A percentile compares a stretch with the other conserved stretches of the same genome.
Evolutionary conservation across 1,139 yeast species (phyloP).

Genomic region (Debaryomyces sp.): DNA sequence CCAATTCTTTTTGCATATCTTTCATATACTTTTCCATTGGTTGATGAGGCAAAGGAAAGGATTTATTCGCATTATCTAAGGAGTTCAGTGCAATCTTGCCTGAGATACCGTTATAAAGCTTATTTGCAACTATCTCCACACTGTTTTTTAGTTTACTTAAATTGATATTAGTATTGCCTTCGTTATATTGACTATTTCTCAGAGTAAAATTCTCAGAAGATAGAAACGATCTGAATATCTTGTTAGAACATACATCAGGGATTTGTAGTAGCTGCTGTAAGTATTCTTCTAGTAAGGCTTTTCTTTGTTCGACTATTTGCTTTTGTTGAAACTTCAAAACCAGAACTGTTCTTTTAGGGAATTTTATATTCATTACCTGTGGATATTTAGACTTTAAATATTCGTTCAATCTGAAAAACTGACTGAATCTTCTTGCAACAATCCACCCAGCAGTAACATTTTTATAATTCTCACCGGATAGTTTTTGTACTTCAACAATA

Average conservation of each 20-base stretch:
- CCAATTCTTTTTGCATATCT: slow-evolving; percentile 48
- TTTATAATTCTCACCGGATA: slow-evolving; percentile 43
- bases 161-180: slow-evolving; percentile 18
- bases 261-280: slow-evolving; percentile 57
- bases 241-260: slow-evolving; percentile 73
- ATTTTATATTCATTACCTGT: slow-evolving; percentile 49
- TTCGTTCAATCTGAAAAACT: slow-evolving; percentile 72
- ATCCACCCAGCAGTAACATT: slow-evolving; percentile 79
- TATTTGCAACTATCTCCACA: slow-evolving; percentile 44
- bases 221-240: slow-evolving; percentile 72
- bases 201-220: slow-evolving; percentile 68
- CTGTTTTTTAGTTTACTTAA: slow-evolving; percentile 15
- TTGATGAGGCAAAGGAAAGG: slow-evolving; percentile 7
- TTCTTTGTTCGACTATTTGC: slow-evolving; percentile 67
- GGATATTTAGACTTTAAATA: slow-evolving; percentile 60
- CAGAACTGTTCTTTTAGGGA: slow-evolving; percentile 65
- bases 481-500: slow-evolving; percentile 73
- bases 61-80: too few relatives aligned
- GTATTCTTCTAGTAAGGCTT: slow-evolving; percentile 62
- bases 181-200: slow-evolving; percentile 37
- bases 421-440: slow-evolving; percentile 85
- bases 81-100: slow-evolving; percentile 22
- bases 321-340: slow-evolving; percentile 67
- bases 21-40: slow-evolving; percentile 33
- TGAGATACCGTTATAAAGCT: slow-evolving; percentile 47